Conservation (phyloP, 441 rosid genomes). For the Metrosideros polymorpha region DNA sequence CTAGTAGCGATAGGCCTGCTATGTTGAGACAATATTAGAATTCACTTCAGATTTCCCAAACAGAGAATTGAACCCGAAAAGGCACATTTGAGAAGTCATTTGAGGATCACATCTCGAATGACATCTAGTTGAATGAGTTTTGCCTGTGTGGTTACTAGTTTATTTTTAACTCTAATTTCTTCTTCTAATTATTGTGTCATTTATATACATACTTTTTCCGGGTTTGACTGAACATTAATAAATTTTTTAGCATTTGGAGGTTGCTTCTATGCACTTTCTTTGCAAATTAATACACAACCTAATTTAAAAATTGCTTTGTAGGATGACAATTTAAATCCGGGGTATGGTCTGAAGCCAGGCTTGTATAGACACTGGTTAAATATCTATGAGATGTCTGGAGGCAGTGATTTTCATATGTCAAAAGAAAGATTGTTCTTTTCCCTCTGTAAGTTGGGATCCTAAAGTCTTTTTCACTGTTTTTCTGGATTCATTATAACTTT, state of each 20-base stretch:
- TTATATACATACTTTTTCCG: too few species aligned
- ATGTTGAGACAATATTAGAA: too few species aligned
- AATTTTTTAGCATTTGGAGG: not conserved
- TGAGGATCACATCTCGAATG: too few species aligned
- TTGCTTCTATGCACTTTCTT: not conserved
- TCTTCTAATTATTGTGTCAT: too few species aligned
- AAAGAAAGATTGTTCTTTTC: constrained; percentile 62
- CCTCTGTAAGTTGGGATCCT: constrained; percentile 46
- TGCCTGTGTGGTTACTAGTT: too few species aligned
- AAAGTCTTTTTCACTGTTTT: not conserved
- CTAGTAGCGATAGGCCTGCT: too few species aligned
- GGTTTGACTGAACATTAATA: not conserved
- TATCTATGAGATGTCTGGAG: constrained; percentile 44
- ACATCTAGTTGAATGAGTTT: too few species aligned
- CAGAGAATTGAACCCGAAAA: too few species aligned
- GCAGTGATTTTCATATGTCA: constrained; percentile 57
- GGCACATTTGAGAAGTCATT: too few species aligned
- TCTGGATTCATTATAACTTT: not conserved
- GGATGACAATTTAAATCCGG: constrained; percentile 21
- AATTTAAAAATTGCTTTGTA: constrained; percentile 6
- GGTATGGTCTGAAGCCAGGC: constrained; percentile 51
- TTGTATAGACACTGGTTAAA: constrained; percentile 77
- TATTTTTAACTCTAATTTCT: too few species aligned
- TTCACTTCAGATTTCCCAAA: too few species aligned
- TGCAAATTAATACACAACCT: not conserved